These are phyloP conservation scores for Penicillium sp. DNA, from an alignment of 2,329 filamentous ascomycete genomes.

Conservation along the genomic window DNA sequence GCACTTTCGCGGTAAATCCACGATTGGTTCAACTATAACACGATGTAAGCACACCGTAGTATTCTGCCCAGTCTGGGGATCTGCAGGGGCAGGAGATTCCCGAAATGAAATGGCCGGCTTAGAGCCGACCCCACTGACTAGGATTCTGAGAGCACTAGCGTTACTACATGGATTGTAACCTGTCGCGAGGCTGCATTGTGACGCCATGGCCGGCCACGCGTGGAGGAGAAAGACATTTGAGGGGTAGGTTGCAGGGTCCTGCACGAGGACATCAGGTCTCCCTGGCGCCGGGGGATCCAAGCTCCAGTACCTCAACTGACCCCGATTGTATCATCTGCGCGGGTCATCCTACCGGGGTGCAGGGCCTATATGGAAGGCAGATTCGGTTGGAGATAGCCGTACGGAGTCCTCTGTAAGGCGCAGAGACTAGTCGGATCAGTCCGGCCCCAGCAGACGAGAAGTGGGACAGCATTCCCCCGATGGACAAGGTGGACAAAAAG, in stretches of 20 bases:
- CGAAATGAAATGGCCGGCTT: not conserved
- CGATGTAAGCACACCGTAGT: not conserved
- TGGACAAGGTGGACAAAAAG: no score
- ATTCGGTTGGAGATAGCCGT: not conserved
- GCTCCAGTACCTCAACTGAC: not conserved
- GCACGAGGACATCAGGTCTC: not conserved
- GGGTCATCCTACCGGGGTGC: not conserved
- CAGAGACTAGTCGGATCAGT: not conserved
- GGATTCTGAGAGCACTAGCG: not conserved
- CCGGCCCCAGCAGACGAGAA: not conserved
- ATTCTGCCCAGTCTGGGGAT: not conserved
- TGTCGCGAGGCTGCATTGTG: not conserved
- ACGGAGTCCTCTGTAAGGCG: not conserved
- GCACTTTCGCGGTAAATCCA: not conserved
- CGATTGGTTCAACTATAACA: not conserved
- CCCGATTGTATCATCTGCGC: not conserved
- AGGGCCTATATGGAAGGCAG: not conserved
- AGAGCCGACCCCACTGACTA: not conserved
- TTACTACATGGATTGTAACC: no score
- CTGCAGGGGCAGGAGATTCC: not conserved
- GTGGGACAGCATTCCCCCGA: not conserved
- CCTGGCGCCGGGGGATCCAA: not conserved
- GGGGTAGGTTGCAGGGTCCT: conserved; percentile 1
- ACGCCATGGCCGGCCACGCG: not conserved
- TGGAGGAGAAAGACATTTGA: not conserved